These are phyloP conservation scores for Clarireedia paspali DNA, from an alignment of 2,329 filamentous ascomycete species.

Conservation along the genomic window DNA sequence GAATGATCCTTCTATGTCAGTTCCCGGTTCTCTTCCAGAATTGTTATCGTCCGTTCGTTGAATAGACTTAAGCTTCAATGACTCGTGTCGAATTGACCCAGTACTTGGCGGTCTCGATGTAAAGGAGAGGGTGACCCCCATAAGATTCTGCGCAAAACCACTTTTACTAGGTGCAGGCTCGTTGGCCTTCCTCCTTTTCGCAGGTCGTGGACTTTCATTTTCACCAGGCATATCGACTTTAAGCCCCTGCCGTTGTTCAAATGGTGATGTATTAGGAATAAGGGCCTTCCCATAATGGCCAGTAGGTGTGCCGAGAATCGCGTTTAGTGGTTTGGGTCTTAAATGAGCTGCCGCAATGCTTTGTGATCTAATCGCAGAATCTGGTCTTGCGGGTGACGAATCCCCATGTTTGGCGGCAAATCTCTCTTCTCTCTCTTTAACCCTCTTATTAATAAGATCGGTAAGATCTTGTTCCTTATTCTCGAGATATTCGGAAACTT, in stretches of 20 bases:
- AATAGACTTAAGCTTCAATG: constrained; percentile 12
- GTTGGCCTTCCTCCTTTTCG: constrained; percentile 37
- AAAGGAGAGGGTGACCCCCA: constrained; percentile 39
- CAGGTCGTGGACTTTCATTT: constrained; percentile 27
- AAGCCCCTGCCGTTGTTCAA: constrained; percentile 45
- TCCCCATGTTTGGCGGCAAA: constrained; percentile 31
- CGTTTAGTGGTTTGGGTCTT: constrained; percentile 51
- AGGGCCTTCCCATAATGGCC: constrained; percentile 55
- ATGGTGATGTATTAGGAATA: constrained; percentile 54
- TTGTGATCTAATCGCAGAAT: constrained; percentile 14
- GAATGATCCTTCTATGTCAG: neutral
- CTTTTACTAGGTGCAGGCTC: constrained; percentile 36
- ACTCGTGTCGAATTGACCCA: constrained; percentile 21
- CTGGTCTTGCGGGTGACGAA: constrained; percentile 25
- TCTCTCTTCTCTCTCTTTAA: constrained; percentile 46
- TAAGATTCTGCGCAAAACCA: constrained; percentile 44
- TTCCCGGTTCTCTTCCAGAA: neutral
- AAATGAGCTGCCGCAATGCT: constrained; percentile 35
- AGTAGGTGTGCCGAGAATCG: constrained; percentile 52
- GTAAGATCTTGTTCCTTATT: constrained; percentile 70
- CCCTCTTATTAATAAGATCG: constrained; percentile 63
- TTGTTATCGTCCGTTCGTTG: constrained; percentile 14
- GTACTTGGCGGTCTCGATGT: constrained; percentile 21
- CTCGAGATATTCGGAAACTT: constrained; percentile 71
- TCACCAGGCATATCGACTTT: constrained; percentile 8